Percentiles rank a stretch among this genome's conserved stretches.
These are phyloP conservation scores for Podaxis sp. DNA, from an alignment of 768 basidiomycete genomes.

Conservation along the genomic window DNA sequence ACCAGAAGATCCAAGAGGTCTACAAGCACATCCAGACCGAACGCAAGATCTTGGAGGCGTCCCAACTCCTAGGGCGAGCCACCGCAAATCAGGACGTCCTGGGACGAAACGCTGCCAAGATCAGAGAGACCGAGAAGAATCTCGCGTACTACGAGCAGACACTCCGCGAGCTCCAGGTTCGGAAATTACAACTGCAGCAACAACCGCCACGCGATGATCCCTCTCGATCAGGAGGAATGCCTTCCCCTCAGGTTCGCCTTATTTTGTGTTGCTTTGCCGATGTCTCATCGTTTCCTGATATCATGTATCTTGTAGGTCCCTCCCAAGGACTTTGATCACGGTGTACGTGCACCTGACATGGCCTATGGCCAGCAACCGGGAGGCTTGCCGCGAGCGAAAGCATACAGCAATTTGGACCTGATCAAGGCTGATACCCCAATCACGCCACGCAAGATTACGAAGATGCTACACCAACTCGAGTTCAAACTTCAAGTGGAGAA, in stretches of 20 bases:
- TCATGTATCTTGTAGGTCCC: conserved; percentile 42
- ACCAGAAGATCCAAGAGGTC: conserved; percentile 92
- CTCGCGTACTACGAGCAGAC: conserved; percentile 87
- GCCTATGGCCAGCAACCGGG: conserved; percentile 28
- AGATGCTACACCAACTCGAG: conserved; percentile 97
- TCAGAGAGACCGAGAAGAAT: conserved; percentile 81
- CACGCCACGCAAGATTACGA: conserved; percentile 93
- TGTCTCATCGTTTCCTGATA: conserved; percentile 11
- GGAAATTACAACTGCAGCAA: conserved; percentile 51
- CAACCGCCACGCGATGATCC: conserved; percentile 57
- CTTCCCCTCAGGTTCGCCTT: conserved; percentile 41
- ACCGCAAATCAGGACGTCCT: conserved; percentile 87
- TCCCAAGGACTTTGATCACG: conserved; percentile 48
- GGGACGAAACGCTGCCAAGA: conserved; percentile 77
- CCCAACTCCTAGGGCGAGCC: conserved; percentile 74
- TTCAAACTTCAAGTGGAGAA: conserved; percentile 99
- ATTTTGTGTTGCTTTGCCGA: background rate
- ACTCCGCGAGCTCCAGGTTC: conserved; percentile 77
- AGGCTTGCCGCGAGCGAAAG: conserved; percentile 52
- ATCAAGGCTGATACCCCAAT: conserved; percentile 98
- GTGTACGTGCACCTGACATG: conserved; percentile 40
- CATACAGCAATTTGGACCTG: conserved; percentile 85
- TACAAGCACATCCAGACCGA: conserved; percentile 89
- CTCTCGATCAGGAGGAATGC: conserved; percentile 48
- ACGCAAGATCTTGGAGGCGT: conserved; percentile 88